phyloP scores from a whole-genome alignment of 305 asterid species.

The Rubia balearica region DNA sequence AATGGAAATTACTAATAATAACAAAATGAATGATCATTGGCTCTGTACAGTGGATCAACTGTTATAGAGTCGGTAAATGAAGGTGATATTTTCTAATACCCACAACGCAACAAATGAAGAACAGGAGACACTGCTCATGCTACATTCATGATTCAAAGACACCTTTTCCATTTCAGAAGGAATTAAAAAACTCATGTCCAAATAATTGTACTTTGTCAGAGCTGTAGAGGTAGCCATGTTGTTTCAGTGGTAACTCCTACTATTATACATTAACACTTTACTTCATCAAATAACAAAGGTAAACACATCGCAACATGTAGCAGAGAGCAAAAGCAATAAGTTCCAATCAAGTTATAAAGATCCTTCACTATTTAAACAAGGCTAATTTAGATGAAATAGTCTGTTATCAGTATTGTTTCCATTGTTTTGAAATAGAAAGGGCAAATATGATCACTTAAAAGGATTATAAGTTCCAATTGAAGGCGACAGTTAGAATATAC shows the following conservation, averaged over 20 bases:
- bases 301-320: background rate
- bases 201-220: background rate
- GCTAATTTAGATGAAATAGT: background rate
- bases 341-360: background rate
- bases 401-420: background rate
- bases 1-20: background rate
- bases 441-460: background rate
- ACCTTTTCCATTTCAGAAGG: background rate
- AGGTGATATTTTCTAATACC: background rate
- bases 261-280: no score
- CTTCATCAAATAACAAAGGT: background rate
- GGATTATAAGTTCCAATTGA: background rate
- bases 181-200: background rate
- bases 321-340: background rate
- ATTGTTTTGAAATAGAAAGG: background rate
- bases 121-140: background rate
- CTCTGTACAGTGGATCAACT: background rate
- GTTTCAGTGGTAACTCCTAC: background rate
- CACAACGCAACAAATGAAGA: background rate
- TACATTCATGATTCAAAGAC: background rate
- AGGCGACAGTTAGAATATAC: constrained; percentile 20
- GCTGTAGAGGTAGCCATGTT: background rate
- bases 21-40: background rate
- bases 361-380: no score
- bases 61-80: background rate